These are phyloP conservation scores for Cytospora paraplurivora DNA, from an alignment of 2,329 filamentous ascomycete species.

Conservation along the genomic window DNA sequence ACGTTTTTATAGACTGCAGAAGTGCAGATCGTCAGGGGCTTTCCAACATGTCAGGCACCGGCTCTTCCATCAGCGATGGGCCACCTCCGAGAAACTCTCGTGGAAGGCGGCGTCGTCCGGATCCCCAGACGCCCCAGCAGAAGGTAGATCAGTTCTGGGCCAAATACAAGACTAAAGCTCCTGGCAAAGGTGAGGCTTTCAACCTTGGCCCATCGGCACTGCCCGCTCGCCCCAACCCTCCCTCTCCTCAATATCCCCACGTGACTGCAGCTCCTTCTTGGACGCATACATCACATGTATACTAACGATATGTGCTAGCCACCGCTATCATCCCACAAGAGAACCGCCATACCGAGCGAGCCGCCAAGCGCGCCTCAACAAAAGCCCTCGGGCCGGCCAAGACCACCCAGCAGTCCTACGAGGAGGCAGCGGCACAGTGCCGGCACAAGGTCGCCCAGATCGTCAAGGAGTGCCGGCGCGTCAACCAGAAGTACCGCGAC, in stretches of 20 bases:
- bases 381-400: slow-evolving; percentile 54
- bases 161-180: slow-evolving; percentile 69
- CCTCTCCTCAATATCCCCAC: neutral
- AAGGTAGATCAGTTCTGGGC: slow-evolving; percentile 73
- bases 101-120: slow-evolving; percentile 31
- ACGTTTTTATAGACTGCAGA: neutral
- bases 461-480: slow-evolving; percentile 66
- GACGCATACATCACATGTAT: neutral
- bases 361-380: slow-evolving; percentile 57
- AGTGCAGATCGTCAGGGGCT: neutral
- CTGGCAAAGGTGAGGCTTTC: slow-evolving; percentile 62
- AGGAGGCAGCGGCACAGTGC: slow-evolving; percentile 71
- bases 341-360: slow-evolving; percentile 59
- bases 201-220: neutral
- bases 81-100: neutral
- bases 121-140: slow-evolving; percentile 65
- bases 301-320: slow-evolving; percentile 44
- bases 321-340: slow-evolving; percentile 72
- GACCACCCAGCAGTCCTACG: slow-evolving; percentile 67
- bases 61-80: slow-evolving; percentile 12
- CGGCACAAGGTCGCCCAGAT: slow-evolving; percentile 64
- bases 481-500: slow-evolving; percentile 86
- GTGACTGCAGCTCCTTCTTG: neutral
- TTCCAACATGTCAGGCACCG: slow-evolving; percentile 20
- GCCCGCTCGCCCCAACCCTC: neutral